These are phyloP conservation scores for Talaromyces marneffei DNA, from an alignment of 2,329 filamentous ascomycete species.

Conservation along the genomic window DNA sequence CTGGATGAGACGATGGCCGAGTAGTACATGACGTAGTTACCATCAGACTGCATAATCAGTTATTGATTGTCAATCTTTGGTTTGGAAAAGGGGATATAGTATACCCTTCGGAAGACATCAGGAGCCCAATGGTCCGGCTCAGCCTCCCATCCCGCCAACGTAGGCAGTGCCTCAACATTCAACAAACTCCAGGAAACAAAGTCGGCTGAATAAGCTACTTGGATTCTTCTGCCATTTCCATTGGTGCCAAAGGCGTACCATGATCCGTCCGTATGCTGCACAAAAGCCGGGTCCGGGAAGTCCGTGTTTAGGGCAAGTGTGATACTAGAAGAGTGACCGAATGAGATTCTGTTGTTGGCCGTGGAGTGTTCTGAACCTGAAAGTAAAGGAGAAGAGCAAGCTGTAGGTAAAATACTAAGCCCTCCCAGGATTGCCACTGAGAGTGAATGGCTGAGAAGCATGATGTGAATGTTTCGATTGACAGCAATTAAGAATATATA, in stretches of 20 bases:
- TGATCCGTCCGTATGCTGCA: conserved; percentile 42
- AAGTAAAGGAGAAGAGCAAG: neutral
- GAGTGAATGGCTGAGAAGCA: neutral
- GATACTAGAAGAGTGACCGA: neutral
- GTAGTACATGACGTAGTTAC: conserved; percentile 58
- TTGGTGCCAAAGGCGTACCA: conserved; percentile 58
- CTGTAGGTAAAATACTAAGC: neutral
- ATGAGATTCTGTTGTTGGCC: neutral
- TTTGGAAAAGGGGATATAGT: conserved; percentile 9
- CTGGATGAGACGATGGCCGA: conserved; percentile 42
- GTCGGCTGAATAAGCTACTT: conserved; percentile 48
- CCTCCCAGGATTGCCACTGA: conserved; percentile 3
- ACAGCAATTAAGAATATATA: neutral
- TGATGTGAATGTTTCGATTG: neutral
- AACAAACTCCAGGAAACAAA: conserved; percentile 46
- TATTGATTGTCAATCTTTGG: conserved; percentile 1
- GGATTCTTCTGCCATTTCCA: conserved; percentile 47
- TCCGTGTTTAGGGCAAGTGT: conserved; percentile 30
- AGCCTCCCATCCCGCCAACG: conserved; percentile 49
- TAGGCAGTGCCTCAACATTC: conserved; percentile 52
- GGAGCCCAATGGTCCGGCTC: conserved; percentile 56
- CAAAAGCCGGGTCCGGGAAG: conserved; percentile 43
- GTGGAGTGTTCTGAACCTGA: neutral
- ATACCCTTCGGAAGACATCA: conserved; percentile 49
- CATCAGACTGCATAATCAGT: conserved; percentile 29